Evolutionary conservation across 352 stramenopile genomes (phyloP), one percentile per base, ranked within the genome.

Genomic region (Elongisporangium senticosum): DNA sequence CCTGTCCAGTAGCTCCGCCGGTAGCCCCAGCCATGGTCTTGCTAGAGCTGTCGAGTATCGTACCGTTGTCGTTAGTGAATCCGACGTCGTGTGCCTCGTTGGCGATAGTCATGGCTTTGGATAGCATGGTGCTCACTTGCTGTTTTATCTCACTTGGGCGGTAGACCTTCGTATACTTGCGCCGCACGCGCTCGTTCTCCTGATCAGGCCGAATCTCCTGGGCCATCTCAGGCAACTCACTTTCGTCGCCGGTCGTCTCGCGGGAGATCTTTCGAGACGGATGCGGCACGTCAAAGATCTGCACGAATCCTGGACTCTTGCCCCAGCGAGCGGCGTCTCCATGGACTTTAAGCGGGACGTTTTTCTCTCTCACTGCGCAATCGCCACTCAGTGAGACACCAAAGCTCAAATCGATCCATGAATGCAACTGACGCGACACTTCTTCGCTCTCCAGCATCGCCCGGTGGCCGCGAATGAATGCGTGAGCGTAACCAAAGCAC

Each of bases 401-500:
- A 66, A 99, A 99, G 61, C 96, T 98, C n/a, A 99, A 69, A 62
- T 98, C 93, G 61, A 99, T 98, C 96, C 96, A 99, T 15, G 77
- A 63, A 66, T 98, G 95, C 6, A 99, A 66, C 11, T 84, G 55
- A 3, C 40, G 40, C 17, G 88, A 98, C 7, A 98, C 93, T 21
- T 89, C 50, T 1, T 91, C 71, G 50, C 86, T 95, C 64, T 99
- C 96, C 7, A 99, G 83, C 73, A 98, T 90, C 6, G 63, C 53
- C 13, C 95, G 89, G 71, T 99, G 96, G n/a, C 74, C 89, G 19
- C 55, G 59, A 39, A 98, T 75, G 62, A 98, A 98, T 1, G 82
- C 75, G 7, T 67, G 52, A 2, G 79, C 51, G 55, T 78, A 53
- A 37, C 33, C 39, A 39, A 65, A 20, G 14, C 79, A 93, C 90